Base-by-base conservation (phyloP, 179 eudicot genomes). In the Patellifolia procumbens region DNA sequence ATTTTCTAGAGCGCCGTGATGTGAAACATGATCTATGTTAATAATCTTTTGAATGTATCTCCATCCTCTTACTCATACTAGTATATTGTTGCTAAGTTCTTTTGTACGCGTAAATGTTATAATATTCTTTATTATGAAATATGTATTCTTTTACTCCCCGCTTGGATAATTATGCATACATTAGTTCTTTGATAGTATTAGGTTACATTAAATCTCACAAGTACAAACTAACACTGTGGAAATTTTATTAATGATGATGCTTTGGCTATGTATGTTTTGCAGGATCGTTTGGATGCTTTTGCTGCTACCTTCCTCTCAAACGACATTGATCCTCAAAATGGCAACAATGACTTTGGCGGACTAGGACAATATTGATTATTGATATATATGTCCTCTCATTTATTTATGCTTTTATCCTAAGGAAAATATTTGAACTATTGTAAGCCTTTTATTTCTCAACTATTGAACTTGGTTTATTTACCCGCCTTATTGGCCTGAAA, bases 211-310 rank as follows among this genome's bases (percentile, higher is more conserved):
- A 39, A 5, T 39, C 43, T 39, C 43, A 39, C 43, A 39, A 39
- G 0, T 39, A 39, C 43, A 39, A 39, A 39, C 5, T 39, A 39
- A 39, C 8, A 39, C 8, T 9, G 43, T 39, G 43, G 43, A 59
- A 59, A 2, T 26, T 0, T 26, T 59, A 10, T 51, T 12, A 49
- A 49, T n/a, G 16, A 61, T 34, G 7, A 66, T 43, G 24, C 3
- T 42, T 4, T 39, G 12, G 4, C 20, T 55, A 34, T 26, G 6
- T 13, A 19, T 32, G 16, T 49, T 52, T 12, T 64, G 34, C 76
- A 80, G 73, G 80, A 71, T 10, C 34, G n/a, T 32, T 1, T 55
- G 4, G 76, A 64, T 7, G 76, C 65, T 3, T 11, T 80, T 65
- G 64, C 29, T 64, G 43, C 22, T 16, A 7, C 61, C 3, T 55